These are phyloP conservation scores for Batrachochytrium dendrobatidis DNA, from an alignment of 371 early-diverging fungal species.

Conservation along the genomic window DNA sequence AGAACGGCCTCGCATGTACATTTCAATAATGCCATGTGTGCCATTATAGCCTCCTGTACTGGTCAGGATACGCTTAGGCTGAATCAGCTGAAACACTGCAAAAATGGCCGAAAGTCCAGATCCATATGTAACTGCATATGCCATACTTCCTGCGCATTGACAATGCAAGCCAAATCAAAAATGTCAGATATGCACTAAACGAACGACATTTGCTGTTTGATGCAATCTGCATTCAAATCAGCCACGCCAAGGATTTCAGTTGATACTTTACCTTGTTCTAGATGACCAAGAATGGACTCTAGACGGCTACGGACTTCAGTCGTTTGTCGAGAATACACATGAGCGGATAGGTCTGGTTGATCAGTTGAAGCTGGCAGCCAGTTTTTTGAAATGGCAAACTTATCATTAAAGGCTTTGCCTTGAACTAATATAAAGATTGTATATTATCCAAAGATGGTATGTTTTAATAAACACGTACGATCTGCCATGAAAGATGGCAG, in stretches of 20 bases:
- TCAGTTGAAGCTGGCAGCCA: constrained; percentile 4
- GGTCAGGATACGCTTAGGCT: constrained; percentile 24
- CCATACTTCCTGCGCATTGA: no score
- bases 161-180: constrained; percentile 4
- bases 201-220: no score
- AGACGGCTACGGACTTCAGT: constrained; percentile 18
- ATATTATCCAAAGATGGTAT: no score
- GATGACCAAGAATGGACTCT: constrained; percentile 24
- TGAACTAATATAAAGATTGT: no score
- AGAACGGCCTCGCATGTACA: constrained; percentile 18
- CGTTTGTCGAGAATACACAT: constrained; percentile 25
- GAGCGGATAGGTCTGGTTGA: neutral
- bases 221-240: neutral
- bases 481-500: no score
- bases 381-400: constrained; percentile 13
- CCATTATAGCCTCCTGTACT: constrained; percentile 33
- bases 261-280: constrained; percentile 24
- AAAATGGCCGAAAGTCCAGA: constrained; percentile 35
- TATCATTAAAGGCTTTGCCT: constrained; percentile 16
- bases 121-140: constrained; percentile 34
- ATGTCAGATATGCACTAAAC: no score
- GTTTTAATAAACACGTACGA: no score
- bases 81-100: constrained; percentile 26
- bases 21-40: constrained; percentile 20
- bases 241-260: neutral